Conservation (phyloP, 2,329 filamentous ascomycete species). For the Calonectria ilicicola region DNA sequence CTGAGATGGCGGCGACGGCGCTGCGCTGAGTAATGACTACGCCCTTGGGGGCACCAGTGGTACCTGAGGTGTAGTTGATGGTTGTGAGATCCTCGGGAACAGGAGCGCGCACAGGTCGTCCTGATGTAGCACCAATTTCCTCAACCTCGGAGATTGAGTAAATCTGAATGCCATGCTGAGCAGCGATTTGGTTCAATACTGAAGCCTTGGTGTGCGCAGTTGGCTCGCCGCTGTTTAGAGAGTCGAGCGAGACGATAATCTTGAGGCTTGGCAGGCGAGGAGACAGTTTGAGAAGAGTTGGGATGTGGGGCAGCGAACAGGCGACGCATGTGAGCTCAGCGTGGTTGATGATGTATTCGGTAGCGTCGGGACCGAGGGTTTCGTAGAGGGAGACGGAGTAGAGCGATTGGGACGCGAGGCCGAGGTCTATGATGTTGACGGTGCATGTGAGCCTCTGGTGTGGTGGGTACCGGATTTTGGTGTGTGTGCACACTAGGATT, state of each 20-base stretch:
- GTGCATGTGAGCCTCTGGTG: slow-evolving; percentile 23
- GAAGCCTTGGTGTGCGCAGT: slow-evolving; percentile 82
- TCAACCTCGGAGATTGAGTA: slow-evolving; percentile 87
- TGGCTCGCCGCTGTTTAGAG: slow-evolving; percentile 83
- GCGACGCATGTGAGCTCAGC: slow-evolving; percentile 80
- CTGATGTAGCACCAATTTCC: slow-evolving; percentile 78
- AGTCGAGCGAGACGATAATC: slow-evolving; percentile 88
- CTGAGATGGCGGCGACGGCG: slow-evolving; percentile 78
- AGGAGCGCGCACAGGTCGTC: slow-evolving; percentile 78
- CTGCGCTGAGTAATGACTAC: slow-evolving; percentile 86
- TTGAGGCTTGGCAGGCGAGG: slow-evolving; percentile 84
- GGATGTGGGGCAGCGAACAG: slow-evolving; percentile 84
- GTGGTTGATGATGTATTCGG: slow-evolving; percentile 97
- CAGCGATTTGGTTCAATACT: slow-evolving; percentile 80
- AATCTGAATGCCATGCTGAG: slow-evolving; percentile 80
- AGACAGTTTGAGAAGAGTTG: slow-evolving; percentile 82
- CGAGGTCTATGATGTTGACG: slow-evolving; percentile 72
- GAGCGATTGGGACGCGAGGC: slow-evolving; percentile 85
- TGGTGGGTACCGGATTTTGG: neutral
- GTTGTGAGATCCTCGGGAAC: slow-evolving; percentile 82
- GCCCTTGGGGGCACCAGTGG: slow-evolving; percentile 85
- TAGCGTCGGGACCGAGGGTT: slow-evolving; percentile 89
- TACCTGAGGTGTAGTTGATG: slow-evolving; percentile 92
- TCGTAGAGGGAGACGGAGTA: slow-evolving; percentile 96
- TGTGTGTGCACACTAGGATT: neutral